Base-by-base conservation (phyloP, 2,329 filamentous ascomycete genomes). In the Pestalotiopsis sp. region DNA sequence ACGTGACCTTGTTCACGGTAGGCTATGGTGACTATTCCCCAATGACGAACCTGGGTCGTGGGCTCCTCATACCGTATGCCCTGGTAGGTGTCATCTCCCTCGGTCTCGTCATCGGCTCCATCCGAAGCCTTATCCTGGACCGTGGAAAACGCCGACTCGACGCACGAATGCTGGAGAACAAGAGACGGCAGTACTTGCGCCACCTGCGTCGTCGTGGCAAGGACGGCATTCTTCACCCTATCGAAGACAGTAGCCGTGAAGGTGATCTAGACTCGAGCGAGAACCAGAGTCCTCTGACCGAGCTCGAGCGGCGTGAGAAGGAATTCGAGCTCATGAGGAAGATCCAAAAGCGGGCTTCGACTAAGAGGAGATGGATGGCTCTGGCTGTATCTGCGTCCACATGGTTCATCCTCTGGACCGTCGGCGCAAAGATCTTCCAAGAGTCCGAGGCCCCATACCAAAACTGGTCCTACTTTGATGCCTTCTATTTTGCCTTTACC, bases 401-500 rank as follows among this genome's bases (percentile, higher is more conserved):
- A 0, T 97, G 94, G 83, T 81, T 91, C 0, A 79, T 92, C 0
- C 85, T 98, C 11, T 97, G 95, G 94, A 89, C 93, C 41, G 81
- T 92, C 0, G 95, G 95, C 3, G 94, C 94, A 2, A 83, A 90
- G 14, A 87, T 96, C 11, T 97, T 98, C 72, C 80, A 85, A 73
- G 76, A 75, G 12, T 83, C 80, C 66, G 89, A 91, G 75, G 68
- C 75, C 17, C 75, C 78, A 0, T 89, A 89, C 65, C 89, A 91
- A 72, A 71, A 77, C 3, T 91, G 94, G 89, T 85, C 81, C 1
- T 98, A 97, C 76, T 97, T 95, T 73, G 84, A 94, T 68, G 88
- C 90, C 0, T 85, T 98, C 58, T 97, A 97, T 80, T 97, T 97
- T 77, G 90, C 91, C 73, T 98, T 96, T 78, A 90, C 94, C 41